Evolutionary conservation across 345 rosid species (phyloP).

Genomic region (Orychophragmus violaceus): DNA sequence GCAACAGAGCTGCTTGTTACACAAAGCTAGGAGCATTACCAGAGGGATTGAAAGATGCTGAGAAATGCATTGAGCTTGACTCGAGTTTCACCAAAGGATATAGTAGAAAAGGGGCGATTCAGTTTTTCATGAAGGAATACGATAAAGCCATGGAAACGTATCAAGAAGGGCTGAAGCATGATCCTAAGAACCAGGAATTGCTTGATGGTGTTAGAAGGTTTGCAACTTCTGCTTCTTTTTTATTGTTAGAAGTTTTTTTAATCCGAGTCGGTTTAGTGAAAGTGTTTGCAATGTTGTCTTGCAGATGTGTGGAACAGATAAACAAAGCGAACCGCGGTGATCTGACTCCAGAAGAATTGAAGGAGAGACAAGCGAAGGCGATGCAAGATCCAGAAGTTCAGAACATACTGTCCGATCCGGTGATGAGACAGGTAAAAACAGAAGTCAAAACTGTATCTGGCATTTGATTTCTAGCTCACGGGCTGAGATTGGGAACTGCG

Average conservation of each 20-base stretch:
- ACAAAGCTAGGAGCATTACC: slow-evolving; percentile 91
- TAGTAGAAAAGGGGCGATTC: slow-evolving; percentile 81
- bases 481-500: not conserved
- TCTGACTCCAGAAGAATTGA: slow-evolving; percentile 80
- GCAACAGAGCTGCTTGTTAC: slow-evolving; percentile 97
- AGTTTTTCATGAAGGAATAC: slow-evolving; percentile 92
- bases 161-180: slow-evolving; percentile 78
- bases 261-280: not conserved
- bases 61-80: slow-evolving; percentile 93
- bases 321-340: slow-evolving; percentile 92
- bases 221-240: slow-evolving; percentile 1
- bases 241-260: too few relatives aligned
- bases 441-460: not conserved
- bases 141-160: slow-evolving; percentile 91
- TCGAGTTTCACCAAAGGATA: slow-evolving; percentile 88
- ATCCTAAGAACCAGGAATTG: slow-evolving; percentile 83
- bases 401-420: slow-evolving; percentile 91
- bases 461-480: not conserved
- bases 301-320: slow-evolving; percentile 81
- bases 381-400: slow-evolving; percentile 98
- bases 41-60: slow-evolving; percentile 94
- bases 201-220: slow-evolving; percentile 82
- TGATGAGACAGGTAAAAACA: slow-evolving; percentile 81
- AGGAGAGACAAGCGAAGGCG: slow-evolving; percentile 97
- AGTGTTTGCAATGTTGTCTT: not conserved